Conservation (phyloP, 768 basidiomycete genomes). For the Suillus paluster region DNA sequence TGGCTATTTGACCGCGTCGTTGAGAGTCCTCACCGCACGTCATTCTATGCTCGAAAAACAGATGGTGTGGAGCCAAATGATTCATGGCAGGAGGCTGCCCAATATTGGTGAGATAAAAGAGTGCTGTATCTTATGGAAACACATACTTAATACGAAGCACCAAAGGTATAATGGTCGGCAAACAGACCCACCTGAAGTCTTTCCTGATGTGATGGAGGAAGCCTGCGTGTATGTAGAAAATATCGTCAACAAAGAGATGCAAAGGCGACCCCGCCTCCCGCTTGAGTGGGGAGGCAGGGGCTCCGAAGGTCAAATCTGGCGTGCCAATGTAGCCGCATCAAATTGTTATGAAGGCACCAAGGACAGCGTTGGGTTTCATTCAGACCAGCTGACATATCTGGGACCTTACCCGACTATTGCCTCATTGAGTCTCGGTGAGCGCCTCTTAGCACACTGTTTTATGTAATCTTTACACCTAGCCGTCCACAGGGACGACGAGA, state of each 20-base stretch:
- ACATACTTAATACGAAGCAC: slow-evolving; percentile 10
- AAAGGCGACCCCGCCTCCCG: slow-evolving; percentile 58
- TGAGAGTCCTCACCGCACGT: slow-evolving; percentile 83
- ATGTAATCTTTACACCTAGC: slow-evolving; percentile 1
- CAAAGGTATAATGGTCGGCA: slow-evolving; percentile 79
- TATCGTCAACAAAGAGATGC: slow-evolving; percentile 73
- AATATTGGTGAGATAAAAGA: slow-evolving; percentile 59
- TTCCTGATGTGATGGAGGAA: slow-evolving; percentile 76
- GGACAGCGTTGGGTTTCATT: slow-evolving; percentile 82
- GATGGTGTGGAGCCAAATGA: slow-evolving; percentile 48
- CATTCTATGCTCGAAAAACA: slow-evolving; percentile 68
- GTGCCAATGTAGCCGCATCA: slow-evolving; percentile 84
- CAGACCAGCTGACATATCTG: slow-evolving; percentile 80
- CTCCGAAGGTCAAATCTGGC: slow-evolving; percentile 50
- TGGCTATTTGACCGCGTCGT: slow-evolving; percentile 83
- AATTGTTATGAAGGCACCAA: slow-evolving; percentile 85
- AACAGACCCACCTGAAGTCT: slow-evolving; percentile 57
- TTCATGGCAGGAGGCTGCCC: slow-evolving; percentile 73
- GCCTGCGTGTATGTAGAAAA: slow-evolving; percentile 74
- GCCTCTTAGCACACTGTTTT: neutral
- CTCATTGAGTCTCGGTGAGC: slow-evolving; percentile 76
- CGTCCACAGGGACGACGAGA: slow-evolving; percentile 60
- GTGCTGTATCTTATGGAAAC: neutral
- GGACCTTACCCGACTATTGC: slow-evolving; percentile 89
- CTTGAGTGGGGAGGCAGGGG: slow-evolving; percentile 65